Evolutionary conservation across 768 basidiomycete species (phyloP), one percentile per base, ranked within the genome.

Genomic region (Leucogyrophana mollusca): DNA sequence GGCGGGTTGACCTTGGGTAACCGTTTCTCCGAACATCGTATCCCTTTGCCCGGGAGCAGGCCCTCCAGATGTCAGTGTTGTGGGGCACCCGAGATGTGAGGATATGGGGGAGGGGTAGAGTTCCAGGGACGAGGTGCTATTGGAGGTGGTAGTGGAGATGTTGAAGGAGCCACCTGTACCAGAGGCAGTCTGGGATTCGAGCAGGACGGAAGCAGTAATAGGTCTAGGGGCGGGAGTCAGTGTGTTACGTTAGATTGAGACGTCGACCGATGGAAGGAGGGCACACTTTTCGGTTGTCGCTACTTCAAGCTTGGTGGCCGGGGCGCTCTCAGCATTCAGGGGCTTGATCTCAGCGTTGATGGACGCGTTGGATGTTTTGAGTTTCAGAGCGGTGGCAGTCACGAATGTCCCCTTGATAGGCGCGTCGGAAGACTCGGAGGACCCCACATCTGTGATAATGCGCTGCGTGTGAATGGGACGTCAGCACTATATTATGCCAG

Each of bases 331-430:
- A 9, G 51, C 51, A 40, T 69, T 70, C 10, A 56, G 34, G 36
- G 81, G 44, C 21, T 58, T 61, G 24, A 79, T 72, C 23, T 60
- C 56, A 0, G 67, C 65, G 3, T 56, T 40, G 50, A 84, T 73
- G 4, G 40, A 55, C 0, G 61, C 66, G 51, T 81, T 79, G 17
- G 66, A 52, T 16, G 68, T 69, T n/a, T 33, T 23, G 22, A 77
- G 49, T 8, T 33, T 38, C 21, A 83, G 61, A 3, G 60, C 60
- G 1, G 66, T 59, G 11, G 63, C 55, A 3, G 65, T 60, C 20
- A 67, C 67, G 58, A 71, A 78, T 14, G 45, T 50, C 3, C 82
- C 82, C 3, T 49, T 53, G 25, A 85, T 78, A 7, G 52, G 55
- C 14, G 69, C 71, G 40, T 79, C 80, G 5, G 66, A 52, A 1